Conservation (phyloP, 1,139 yeast genomes). For the Candida sp. region DNA sequence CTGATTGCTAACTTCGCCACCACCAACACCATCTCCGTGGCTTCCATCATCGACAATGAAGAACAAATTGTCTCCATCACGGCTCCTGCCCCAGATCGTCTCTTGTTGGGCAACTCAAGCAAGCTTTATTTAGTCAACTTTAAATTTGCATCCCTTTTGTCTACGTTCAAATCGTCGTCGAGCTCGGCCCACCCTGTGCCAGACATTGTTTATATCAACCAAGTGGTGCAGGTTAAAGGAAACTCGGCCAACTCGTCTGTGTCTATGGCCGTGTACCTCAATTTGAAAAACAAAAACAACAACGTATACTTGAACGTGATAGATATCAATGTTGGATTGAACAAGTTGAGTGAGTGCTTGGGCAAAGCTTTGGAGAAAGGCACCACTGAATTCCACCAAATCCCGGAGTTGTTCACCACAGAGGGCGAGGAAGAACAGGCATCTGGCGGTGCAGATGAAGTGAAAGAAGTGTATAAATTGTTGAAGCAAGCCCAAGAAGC, state of each 20-base stretch:
- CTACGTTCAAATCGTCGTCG: conserved; percentile 27
- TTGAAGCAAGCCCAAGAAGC: conserved; percentile 22
- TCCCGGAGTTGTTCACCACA: conserved; percentile 29
- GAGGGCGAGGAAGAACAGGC: background rate
- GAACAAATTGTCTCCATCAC: conserved; percentile 24
- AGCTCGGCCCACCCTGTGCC: conserved; percentile 17
- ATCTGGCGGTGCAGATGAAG: conserved; percentile 17
- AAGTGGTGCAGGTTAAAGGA: conserved; percentile 48
- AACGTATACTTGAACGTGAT: conserved; percentile 46
- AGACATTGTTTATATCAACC: conserved; percentile 33
- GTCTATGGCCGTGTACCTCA: conserved; percentile 48
- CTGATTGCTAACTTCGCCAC: conserved; percentile 26
- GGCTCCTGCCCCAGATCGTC: conserved; percentile 49
- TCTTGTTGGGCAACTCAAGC: conserved; percentile 42
- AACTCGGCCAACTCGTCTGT: conserved; percentile 39
- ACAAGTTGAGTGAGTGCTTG: conserved; percentile 72
- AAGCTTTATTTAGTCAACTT: conserved; percentile 47
- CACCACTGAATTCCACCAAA: conserved; percentile 25
- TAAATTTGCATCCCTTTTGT: conserved; percentile 47
- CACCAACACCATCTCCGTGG: conserved; percentile 24
- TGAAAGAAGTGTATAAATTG: conserved; percentile 25
- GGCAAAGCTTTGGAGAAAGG: conserved; percentile 58
- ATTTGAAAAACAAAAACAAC: conserved; percentile 46
- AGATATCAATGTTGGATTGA: conserved; percentile 69
- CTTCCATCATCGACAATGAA: conserved; percentile 18